These are phyloP conservation scores for Apostasia ramifera DNA, from an alignment of 106 monocot genomes.

Conservation along the genomic window DNA sequence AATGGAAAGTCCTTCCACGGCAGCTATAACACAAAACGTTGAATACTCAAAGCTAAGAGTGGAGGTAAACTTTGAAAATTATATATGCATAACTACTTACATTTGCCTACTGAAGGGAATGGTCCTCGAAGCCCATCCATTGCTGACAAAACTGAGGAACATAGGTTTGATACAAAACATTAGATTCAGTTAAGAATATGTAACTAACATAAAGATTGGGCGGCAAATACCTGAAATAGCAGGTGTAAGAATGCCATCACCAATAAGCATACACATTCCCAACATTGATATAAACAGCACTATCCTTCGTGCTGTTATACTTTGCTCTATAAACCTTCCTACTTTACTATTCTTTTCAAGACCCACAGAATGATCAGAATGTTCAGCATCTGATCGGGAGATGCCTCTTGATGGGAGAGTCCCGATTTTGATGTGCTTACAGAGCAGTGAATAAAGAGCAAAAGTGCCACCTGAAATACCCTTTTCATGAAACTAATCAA, in stretches of 20 bases:
- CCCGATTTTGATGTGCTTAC: constrained; percentile 54
- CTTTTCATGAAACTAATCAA: not conserved
- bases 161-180: not conserved
- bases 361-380: not conserved
- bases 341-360: constrained; percentile 21
- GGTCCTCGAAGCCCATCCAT: constrained; percentile 70
- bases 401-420: constrained; percentile 33
- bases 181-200: not conserved
- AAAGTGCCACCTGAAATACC: constrained; percentile 65
- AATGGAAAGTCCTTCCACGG: constrained; percentile 53
- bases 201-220: not conserved
- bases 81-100: constrained; percentile 17
- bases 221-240: constrained; percentile 65
- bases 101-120: constrained; percentile 50
- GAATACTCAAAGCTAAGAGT: too few relatives aligned
- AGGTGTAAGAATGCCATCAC: constrained; percentile 86
- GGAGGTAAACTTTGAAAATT: too few relatives aligned
- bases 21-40: constrained; percentile 21
- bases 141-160: constrained; percentile 60
- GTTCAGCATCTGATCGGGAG: not conserved
- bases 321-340: constrained; percentile 49
- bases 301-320: constrained; percentile 36
- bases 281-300: constrained; percentile 60
- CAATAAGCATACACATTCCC: constrained; percentile 86
- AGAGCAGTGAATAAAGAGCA: constrained; percentile 76